phyloP scores from a whole-genome alignment of 2,329 filamentous ascomycete genomes.

The Venturiaceae sp. region DNA sequence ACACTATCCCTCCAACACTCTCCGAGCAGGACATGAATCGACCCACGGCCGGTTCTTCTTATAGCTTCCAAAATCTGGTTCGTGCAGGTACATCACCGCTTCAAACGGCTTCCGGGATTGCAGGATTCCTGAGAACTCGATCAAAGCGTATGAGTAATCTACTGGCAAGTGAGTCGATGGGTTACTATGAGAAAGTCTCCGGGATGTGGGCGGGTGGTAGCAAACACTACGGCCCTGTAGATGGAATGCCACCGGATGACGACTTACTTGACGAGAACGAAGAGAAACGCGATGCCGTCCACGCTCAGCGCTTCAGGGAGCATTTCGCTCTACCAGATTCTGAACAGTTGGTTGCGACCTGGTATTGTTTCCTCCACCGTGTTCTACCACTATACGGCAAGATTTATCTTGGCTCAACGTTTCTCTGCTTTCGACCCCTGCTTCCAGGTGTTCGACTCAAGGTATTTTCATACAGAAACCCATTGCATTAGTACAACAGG shows the following conservation, averaged over 20 bases:
- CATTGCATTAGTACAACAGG: not conserved
- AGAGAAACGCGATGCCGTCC: slow-evolving; percentile 40
- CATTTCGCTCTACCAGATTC: slow-evolving; percentile 83
- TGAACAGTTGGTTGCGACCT: slow-evolving; percentile 79
- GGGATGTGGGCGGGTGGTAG: slow-evolving; percentile 92
- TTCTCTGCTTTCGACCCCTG: slow-evolving; percentile 88
- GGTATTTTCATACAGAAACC: slow-evolving; percentile 38
- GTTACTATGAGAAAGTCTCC: slow-evolving; percentile 92
- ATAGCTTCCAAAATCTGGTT: slow-evolving; percentile 44
- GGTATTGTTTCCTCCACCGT: slow-evolving; percentile 84
- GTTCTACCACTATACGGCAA: slow-evolving; percentile 92
- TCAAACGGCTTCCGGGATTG: slow-evolving; percentile 73
- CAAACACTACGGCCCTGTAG: slow-evolving; percentile 72
- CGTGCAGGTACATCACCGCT: slow-evolving; percentile 64
- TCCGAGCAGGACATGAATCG: not conserved
- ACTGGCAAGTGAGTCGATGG: slow-evolving; percentile 84
- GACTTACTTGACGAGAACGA: slow-evolving; percentile 29
- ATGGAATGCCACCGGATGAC: slow-evolving; percentile 55
- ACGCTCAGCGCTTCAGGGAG: slow-evolving; percentile 64
- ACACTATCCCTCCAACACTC: not conserved
- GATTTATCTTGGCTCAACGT: slow-evolving; percentile 81
- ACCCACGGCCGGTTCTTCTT: not conserved
- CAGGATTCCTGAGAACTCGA: slow-evolving; percentile 70
- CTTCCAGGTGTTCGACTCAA: slow-evolving; percentile 73
- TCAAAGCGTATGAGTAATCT: slow-evolving; percentile 74